Evolutionary conservation across 140 eudicot species (phyloP).

Genomic region (Anethum foeniculum): DNA sequence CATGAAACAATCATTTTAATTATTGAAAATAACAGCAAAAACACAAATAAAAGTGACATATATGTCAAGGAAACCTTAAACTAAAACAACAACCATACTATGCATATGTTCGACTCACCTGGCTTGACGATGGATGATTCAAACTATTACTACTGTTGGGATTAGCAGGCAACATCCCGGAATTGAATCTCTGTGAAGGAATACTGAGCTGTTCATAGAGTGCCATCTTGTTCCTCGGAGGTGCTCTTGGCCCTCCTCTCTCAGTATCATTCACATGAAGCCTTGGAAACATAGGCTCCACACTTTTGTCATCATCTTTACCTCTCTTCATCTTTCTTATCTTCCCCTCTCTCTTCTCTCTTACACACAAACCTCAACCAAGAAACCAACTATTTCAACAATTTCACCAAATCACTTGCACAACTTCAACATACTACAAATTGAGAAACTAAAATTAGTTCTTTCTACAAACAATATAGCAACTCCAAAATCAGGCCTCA

Average conservation of each 20-base stretch:
- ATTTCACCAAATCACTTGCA: not conserved
- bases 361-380: conserved; percentile 13
- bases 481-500: not conserved
- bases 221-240: conserved; percentile 99
- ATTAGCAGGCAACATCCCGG: conserved; percentile 25
- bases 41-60: not conserved
- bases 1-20: not conserved
- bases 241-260: conserved; percentile 98
- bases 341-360: conserved; percentile 4
- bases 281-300: conserved; percentile 98
- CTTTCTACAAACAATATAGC: not conserved
- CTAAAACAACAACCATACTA: not conserved
- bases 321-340: conserved; percentile 60
- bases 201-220: conserved; percentile 93
- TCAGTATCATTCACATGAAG: conserved; percentile 94
- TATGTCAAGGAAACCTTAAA: not conserved
- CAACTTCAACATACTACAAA: not conserved
- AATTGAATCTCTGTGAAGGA: conserved; percentile 74
- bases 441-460: conserved; percentile 6
- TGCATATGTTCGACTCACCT: conserved; percentile 28
- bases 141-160: conserved; percentile 15
- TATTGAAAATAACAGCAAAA: not conserved
- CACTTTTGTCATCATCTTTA: conserved; percentile 68
- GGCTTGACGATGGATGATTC: conserved; percentile 34
- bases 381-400: not conserved